phyloP scores from a whole-genome alignment of 1,139 yeast species.

The Diutina scorzettiae region DNA sequence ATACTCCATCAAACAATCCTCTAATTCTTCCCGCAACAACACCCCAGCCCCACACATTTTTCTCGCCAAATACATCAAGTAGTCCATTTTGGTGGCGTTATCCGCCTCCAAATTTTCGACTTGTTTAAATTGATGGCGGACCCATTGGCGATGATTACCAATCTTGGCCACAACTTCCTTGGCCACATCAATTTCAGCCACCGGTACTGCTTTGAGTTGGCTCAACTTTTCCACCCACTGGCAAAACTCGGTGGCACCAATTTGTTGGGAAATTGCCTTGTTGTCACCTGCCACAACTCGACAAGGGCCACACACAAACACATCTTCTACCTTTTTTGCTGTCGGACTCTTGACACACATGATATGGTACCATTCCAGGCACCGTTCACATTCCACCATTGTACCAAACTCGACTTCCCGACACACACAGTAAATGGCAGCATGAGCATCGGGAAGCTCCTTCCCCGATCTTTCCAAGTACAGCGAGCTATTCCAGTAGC shows the following conservation, averaged over 20 bases:
- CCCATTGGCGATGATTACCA: conserved; percentile 8
- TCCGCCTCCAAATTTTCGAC: conserved; percentile 10
- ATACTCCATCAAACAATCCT: neutral
- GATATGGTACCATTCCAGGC: conserved; percentile 76
- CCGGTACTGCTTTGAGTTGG: conserved; percentile 25
- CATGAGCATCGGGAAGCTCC: neutral
- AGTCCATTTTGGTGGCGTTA: conserved; percentile 14
- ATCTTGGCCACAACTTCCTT: conserved; percentile 13
- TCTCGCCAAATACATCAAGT: conserved; percentile 18
- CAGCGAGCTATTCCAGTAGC: conserved; percentile 8
- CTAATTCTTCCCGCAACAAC: conserved; percentile 13
- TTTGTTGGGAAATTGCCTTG: conserved; percentile 12
- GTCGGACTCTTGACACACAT: conserved; percentile 41
- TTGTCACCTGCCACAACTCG: conserved; percentile 12
- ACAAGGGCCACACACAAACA: conserved; percentile 60
- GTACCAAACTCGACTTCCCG: conserved; percentile 55
- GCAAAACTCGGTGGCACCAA: conserved; percentile 13
- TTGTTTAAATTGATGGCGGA: conserved; percentile 10
- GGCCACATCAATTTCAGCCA: conserved; percentile 22
- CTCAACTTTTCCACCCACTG: conserved; percentile 19
- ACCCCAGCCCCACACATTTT: conserved; percentile 25
- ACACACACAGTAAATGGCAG: conserved; percentile 49
- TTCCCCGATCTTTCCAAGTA: conserved; percentile 11
- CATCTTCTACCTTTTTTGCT: conserved; percentile 25
- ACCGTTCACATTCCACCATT: conserved; percentile 71